Base-by-base conservation (phyloP, 768 basidiomycete genomes). In the Phlebiopsis flavidoalba region DNA sequence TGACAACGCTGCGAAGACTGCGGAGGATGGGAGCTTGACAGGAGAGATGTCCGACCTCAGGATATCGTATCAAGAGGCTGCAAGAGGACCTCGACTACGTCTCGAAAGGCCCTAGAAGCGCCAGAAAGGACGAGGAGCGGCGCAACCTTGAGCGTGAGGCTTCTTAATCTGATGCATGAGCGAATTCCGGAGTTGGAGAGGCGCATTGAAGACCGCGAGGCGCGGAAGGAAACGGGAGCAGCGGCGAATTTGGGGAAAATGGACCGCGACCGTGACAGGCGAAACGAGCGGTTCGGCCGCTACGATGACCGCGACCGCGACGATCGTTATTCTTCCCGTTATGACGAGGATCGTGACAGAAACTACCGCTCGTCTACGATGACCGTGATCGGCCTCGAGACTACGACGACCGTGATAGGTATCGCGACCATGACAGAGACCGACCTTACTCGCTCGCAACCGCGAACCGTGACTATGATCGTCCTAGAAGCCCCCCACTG, bases 81-180 rank as follows among this genome's bases (percentile, higher is more conserved):
- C 88, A 92, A 69, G 93, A 97, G 53, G 96, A 98, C 71, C 77
- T 99, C 33, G 94, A 97, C 46, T 91, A 95, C 64, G 85, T 87
- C 57, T 83, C 86, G 1, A 84, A 88, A 7, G 90, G 93, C 0
- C 85, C 93, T 0, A 81, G 86, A 60, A 83, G 85, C 3, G 70
- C 77, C 10, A 80, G 83, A 17, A 90, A 89, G 74, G 94, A 97
- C 58, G 89, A 94, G 64, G 95, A 98, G 69, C 79, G 88, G 58
- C 76, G 96, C 21, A 82, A 86, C 65, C 78, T 97, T 31, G 97
- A 99, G 74, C 81, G 96, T 47, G 94, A 98, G n/a, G 66, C 77
- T 98, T 19, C 72, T 96, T 59, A 78, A 80, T 50, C 76, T 99
- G 56, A 84, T 91, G 86, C 95, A 98, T 68, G 93, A 96, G 69